phyloP scores from a whole-genome alignment of 768 basidiomycete species.

The Mycena indigotica region DNA sequence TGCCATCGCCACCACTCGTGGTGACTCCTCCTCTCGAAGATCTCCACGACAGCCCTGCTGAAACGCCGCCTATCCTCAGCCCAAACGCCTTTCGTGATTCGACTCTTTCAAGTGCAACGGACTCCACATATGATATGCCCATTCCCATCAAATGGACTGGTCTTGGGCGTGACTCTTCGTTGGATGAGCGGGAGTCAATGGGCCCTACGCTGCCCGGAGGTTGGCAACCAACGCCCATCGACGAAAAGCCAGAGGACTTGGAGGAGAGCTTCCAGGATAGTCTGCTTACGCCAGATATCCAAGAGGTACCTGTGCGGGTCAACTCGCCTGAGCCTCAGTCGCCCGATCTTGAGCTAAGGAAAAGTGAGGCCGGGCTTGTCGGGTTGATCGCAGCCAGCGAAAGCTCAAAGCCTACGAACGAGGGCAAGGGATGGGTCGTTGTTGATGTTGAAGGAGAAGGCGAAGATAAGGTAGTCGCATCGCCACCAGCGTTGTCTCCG shows the following conservation, averaged over 20 bases:
- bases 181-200: constrained; percentile 28
- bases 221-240: constrained; percentile 57
- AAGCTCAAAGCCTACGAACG: constrained; percentile 31
- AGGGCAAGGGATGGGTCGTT: constrained; percentile 63
- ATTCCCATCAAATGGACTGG: constrained; percentile 69
- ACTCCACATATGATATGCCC: constrained; percentile 51
- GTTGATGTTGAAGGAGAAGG: constrained; percentile 57
- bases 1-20: constrained; percentile 11
- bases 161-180: constrained; percentile 18
- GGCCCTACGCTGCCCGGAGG: constrained; percentile 52
- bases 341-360: constrained; percentile 45
- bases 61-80: constrained; percentile 49
- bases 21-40: constrained; percentile 15
- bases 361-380: constrained; percentile 66
- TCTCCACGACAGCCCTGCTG: constrained; percentile 1
- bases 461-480: constrained; percentile 27
- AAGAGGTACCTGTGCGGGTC: constrained; percentile 54
- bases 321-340: constrained; percentile 56
- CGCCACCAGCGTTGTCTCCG: constrained; percentile 30
- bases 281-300: constrained; percentile 38
- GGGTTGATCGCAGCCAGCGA: constrained; percentile 46
- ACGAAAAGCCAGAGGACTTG: constrained; percentile 43
- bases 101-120: constrained; percentile 53
- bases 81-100: constrained; percentile 69
- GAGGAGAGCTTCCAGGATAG: constrained; percentile 27